Base-by-base conservation (phyloP, 768 basidiomycete genomes). In the Termitomyces bulborhizus region DNA sequence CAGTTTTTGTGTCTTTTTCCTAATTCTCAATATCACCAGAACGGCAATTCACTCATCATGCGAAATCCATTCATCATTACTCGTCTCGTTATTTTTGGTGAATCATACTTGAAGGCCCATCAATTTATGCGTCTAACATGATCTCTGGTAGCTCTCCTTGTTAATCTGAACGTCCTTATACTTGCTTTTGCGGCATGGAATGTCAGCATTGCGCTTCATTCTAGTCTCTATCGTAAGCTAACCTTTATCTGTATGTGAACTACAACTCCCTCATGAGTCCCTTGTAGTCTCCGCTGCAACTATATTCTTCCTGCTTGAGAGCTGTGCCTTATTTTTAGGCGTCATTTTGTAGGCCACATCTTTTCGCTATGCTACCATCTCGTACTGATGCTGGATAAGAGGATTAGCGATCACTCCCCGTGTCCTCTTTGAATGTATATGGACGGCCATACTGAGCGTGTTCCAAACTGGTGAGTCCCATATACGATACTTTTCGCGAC, bases 111-210 rank as follows among this genome's bases (percentile, higher is more conserved):
- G 6, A 52, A 36, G 7, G 13, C 9, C 39, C 24, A 21, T 21
- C 21, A 29, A 29, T 18, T 44, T 0, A 8, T 6, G n/a, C 26
- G 26, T 34, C 18, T 53, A n/a, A 52, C 32, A 32, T 41, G 15
- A 18, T 45, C 29, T 18, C 13, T 37, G 13, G 36, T 61, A 80
- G 79, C 73, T 56, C 71, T 84, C 43, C 70, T 84, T 39, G 60
- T 71, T 9, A 80, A 77, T 60, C 67, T 84, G 42, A 81, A 76
- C 60, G 55, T 82, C 44, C 71, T 87, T 46, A 65, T 76, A 6
- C 63, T 85, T 41, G 73, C 77, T 24, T 84, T 85, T 58, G 76
- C 83, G 6, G 73, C 76, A 39, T 86, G 83, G 84, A 82, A 82
- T 62, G 66, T 83, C 21, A 67, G 69, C 48, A 69, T 73, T 15